A percentile compares a stretch with the other conserved stretches of the same genome.
Evolutionary conservation across 176 grass and related monocot species (phyloP).

Genomic region (Bolboschoenus planiculmis): DNA sequence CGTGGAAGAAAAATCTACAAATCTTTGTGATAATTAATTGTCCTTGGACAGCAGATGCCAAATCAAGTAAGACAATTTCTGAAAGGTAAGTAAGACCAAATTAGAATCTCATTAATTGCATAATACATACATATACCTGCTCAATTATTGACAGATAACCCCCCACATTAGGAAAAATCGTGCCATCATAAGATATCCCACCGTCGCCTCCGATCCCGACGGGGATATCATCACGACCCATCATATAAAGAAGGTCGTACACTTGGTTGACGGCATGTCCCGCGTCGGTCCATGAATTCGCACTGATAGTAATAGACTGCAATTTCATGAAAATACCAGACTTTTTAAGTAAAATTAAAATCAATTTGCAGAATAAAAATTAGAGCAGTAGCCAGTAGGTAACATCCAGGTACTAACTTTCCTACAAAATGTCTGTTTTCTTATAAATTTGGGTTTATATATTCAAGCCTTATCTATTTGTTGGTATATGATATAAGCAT

Average conservation of each 20-base stretch:
- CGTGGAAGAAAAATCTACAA: not conserved
- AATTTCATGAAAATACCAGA: not conserved
- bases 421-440: too few species aligned
- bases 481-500: not conserved
- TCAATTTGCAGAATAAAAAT: not conserved
- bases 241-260: conserved; percentile 88
- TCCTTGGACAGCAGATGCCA: not conserved
- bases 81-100: not conserved
- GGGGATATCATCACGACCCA: conserved; percentile 62
- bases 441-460: not conserved
- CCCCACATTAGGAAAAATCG: conserved; percentile 56
- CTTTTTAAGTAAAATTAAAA: not conserved
- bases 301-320: conserved; percentile 60
- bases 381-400: not conserved
- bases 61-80: not conserved
- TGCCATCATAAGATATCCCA: conserved; percentile 59
- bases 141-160: conserved; percentile 71
- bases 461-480: not conserved
- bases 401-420: too few species aligned
- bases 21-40: not conserved
- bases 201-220: conserved; percentile 80
- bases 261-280: conserved; percentile 75
- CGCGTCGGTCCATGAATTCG: conserved; percentile 58
- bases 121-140: conserved; percentile 36
- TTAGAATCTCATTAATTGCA: not conserved